phyloP scores from a whole-genome alignment of 2,329 filamentous ascomycete genomes.

The Bipolaris gigantea region DNA sequence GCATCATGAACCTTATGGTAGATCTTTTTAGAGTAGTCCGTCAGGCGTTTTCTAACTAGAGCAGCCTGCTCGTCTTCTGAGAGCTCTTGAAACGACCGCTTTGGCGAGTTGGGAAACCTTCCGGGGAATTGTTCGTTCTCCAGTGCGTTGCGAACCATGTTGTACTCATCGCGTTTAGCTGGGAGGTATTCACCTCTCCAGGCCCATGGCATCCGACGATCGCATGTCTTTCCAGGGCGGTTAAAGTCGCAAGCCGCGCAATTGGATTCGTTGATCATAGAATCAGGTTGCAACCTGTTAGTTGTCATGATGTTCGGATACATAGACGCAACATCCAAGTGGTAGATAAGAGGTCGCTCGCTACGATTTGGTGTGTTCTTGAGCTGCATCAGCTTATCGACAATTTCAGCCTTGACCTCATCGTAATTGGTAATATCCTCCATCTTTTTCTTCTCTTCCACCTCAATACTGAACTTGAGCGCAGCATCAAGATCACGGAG shows the following conservation, averaged over 20 bases:
- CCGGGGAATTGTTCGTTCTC: constrained; percentile 93
- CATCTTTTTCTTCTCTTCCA: constrained; percentile 57
- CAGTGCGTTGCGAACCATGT: constrained; percentile 92
- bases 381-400: constrained; percentile 67
- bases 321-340: constrained; percentile 98
- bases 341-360: constrained; percentile 91
- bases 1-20: constrained; percentile 99
- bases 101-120: constrained; percentile 69
- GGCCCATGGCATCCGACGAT: constrained; percentile 90
- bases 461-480: constrained; percentile 72
- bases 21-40: constrained; percentile 95
- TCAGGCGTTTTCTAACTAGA: constrained; percentile 82
- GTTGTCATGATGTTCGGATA: constrained; percentile 99
- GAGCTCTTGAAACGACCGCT: constrained; percentile 78
- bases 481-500: constrained; percentile 84
- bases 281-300: constrained; percentile 94
- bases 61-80: constrained; percentile 77
- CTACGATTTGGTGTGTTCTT: constrained; percentile 81
- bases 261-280: constrained; percentile 96
- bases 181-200: constrained; percentile 98
- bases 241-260: constrained; percentile 99
- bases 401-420: constrained; percentile 77
- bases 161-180: constrained; percentile 96
- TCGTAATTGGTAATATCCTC: constrained; percentile 57
- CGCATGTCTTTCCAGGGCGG: constrained; percentile 93